A percentile compares a stretch with the other conserved stretches of the same genome.
Evolutionary conservation across 1,139 yeast species (phyloP).

Genomic region (Hanseniaspora uvarum): DNA sequence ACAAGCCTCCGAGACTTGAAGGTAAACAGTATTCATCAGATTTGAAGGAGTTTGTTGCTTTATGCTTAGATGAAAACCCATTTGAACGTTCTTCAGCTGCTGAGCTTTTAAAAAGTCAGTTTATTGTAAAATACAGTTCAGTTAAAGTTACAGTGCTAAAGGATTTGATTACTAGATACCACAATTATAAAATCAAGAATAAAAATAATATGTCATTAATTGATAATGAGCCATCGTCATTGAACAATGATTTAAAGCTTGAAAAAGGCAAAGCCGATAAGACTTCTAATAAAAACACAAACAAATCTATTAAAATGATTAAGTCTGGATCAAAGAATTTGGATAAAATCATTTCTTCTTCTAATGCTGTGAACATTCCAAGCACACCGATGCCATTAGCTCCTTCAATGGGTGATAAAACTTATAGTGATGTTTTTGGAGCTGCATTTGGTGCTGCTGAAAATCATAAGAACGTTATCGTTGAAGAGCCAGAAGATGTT

Average conservation of each 20-base stretch:
- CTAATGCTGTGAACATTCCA: slow-evolving; percentile 16
- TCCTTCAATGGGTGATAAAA: slow-evolving; percentile 11
- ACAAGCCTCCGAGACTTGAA: slow-evolving; percentile 88
- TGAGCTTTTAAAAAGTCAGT: slow-evolving; percentile 63
- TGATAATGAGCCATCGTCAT: slow-evolving; percentile 27
- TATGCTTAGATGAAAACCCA: slow-evolving; percentile 88
- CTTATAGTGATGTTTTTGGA: slow-evolving; percentile 14
- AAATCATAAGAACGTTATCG: neutral
- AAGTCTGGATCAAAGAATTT: neutral
- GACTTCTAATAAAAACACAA: neutral
- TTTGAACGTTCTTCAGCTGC: slow-evolving; percentile 82
- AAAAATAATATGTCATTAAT: slow-evolving; percentile 30
- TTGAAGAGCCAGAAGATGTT: neutral
- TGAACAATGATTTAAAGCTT: slow-evolving; percentile 22
- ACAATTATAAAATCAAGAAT: slow-evolving; percentile 64
- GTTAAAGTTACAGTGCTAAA: slow-evolving; percentile 52
- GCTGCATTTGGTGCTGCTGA: slow-evolving; percentile 1
- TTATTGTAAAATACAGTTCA: slow-evolving; percentile 52
- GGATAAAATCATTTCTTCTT: slow-evolving; percentile 15
- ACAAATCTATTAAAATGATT: neutral
- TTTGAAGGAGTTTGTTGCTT: slow-evolving; percentile 79
- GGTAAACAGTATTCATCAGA: slow-evolving; percentile 71
- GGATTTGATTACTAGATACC: slow-evolving; percentile 71
- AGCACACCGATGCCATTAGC: slow-evolving; percentile 16
- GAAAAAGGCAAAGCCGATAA: slow-evolving; percentile 18